Conservation (phyloP, 1,284 basidiomycete species). For the Melampsora larici-populina region DNA sequence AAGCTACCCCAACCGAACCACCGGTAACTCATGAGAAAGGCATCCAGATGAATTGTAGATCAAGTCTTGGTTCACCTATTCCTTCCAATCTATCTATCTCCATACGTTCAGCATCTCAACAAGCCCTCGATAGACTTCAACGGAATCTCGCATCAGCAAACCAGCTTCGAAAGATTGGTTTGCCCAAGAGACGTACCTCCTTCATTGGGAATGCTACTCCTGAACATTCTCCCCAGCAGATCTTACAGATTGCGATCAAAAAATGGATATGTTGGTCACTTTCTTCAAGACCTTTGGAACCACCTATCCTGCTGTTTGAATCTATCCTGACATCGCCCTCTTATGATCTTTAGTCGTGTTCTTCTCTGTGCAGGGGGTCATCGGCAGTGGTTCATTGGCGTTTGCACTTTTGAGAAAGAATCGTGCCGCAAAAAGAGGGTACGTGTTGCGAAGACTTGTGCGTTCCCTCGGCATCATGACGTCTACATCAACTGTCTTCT, state of each 20-base stretch:
- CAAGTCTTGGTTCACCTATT: not conserved
- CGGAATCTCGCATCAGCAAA: not conserved
- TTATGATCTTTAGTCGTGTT: conserved; percentile 21
- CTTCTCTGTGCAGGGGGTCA: conserved; percentile 31
- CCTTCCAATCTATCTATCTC: not conserved
- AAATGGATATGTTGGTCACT: conserved; percentile 24
- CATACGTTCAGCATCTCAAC: not conserved
- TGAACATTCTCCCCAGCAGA: conserved; percentile 20
- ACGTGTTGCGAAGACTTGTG: not conserved
- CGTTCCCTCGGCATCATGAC: not conserved
- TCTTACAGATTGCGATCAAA: conserved; percentile 30
- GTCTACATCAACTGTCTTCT: not conserved
- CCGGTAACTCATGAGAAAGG: no score
- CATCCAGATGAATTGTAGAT: no score
- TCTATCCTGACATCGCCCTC: not conserved
- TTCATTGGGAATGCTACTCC: conserved; percentile 28
- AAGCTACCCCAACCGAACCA: no score
- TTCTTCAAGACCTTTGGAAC: not conserved
- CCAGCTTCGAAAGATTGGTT: conserved; percentile 3
- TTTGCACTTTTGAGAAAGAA: conserved; percentile 30
- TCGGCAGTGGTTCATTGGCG: conserved; percentile 27
- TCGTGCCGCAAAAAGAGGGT: conserved; percentile 25
- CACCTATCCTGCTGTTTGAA: no score
- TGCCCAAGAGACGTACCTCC: conserved; percentile 28
- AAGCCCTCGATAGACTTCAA: not conserved